Evolutionary conservation across 106 monocot species (phyloP), one percentile per base, ranked within the genome.

Genomic region (Platanthera zijinensis): DNA sequence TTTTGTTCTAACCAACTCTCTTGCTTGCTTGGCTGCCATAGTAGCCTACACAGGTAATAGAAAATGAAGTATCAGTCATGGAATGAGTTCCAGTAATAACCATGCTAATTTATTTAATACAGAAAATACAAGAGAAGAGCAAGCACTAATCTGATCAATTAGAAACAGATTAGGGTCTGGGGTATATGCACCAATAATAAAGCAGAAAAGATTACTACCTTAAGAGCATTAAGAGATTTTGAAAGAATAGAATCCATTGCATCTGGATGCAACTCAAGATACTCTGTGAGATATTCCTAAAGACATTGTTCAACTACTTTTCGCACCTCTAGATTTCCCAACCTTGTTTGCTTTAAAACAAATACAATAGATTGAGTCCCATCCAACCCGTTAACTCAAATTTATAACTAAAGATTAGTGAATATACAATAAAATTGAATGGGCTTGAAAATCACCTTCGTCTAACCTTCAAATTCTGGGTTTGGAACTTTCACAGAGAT

Each of bases 391-490:
- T 72, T 22, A 21, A 72, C 11, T 48, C 19, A 51, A 9, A 4
- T 10, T 4, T 50, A 72, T 7, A 50, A 51, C 8, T 21, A 72
- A 51, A 71, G 5, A 10, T 51, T 2, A n/a, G 10, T 51, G 0
- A 51, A 72, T 22, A 12, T 50, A 11, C 7, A 50, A 72, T 50
- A n/a, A 51, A 51, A 51, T 50, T 6, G 5, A 72, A 72, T 72
- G 18, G 51, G 51, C 0, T 9, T 51, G 21, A 72, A 57, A 7
- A 62, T 17, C 68, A 92, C 97, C 97, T 99, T 99, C 74, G 97
- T 99, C 76, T 99, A 94, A 57, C 97, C 97, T 88, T 97, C 97
- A 88, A 97, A 97, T 81, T 97, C 97, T 73, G 97, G 94, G 70
- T 91, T 89, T 71, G 87, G 85, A 39, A 97, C 93, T 82, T 97